phyloP scores from a whole-genome alignment of 129 eudicot genomes.

The Erigeron canadensis region DNA sequence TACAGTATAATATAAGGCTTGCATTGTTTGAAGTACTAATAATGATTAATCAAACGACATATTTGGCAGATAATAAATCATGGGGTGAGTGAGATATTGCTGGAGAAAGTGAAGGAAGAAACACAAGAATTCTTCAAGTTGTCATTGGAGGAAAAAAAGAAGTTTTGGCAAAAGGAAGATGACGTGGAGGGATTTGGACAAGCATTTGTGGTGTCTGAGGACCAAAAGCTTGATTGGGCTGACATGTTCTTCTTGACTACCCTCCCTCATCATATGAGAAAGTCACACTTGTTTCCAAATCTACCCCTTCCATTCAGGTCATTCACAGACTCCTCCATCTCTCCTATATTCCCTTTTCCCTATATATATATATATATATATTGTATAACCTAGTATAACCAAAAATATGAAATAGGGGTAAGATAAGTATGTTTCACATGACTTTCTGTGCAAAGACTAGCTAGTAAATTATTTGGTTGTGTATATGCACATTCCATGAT shows the following conservation, averaged over 20 bases:
- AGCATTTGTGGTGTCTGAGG: neutral
- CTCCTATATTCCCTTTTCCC: neutral
- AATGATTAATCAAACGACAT: too few species aligned
- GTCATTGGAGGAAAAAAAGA: conserved; percentile 7
- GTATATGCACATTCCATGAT: too few species aligned
- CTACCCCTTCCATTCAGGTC: conserved; percentile 11
- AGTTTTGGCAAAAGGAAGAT: neutral
- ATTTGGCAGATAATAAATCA: conserved; percentile 3
- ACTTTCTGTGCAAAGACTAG: too few species aligned
- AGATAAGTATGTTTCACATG: too few species aligned
- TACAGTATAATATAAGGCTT: too few species aligned
- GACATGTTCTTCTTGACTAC: conserved; percentile 10
- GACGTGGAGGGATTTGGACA: conserved; percentile 10
- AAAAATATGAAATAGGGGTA: too few species aligned
- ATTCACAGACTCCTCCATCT: neutral
- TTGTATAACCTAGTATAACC: too few species aligned
- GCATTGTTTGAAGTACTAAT: too few species aligned
- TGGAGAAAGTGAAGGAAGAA: conserved; percentile 7
- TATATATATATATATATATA: neutral
- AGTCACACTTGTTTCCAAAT: conserved; percentile 11
- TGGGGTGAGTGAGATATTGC: conserved; percentile 2
- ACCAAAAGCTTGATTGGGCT: conserved; percentile 24
- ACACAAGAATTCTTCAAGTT: conserved; percentile 9
- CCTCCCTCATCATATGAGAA: neutral
- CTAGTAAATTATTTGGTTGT: too few species aligned